Evolutionary conservation across 345 rosid species (phyloP), one percentile per base, ranked within the genome.

Genomic region (Iberis pinnata): DNA sequence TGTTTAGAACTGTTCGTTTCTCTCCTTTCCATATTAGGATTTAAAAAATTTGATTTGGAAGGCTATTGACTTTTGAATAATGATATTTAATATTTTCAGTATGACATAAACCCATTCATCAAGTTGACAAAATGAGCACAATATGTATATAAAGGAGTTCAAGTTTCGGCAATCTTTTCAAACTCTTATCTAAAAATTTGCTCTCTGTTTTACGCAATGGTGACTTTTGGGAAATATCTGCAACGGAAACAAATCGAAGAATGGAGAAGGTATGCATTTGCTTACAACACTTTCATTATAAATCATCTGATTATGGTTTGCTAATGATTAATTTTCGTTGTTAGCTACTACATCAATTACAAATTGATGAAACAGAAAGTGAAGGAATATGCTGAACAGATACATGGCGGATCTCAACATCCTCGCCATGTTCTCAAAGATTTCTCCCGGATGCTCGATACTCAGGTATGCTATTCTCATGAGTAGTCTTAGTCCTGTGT

Each of bases 381-480:
- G 70, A 81, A 72, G 66, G 87, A 86, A 56, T 83, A 93, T 70
- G 83, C 77, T 68, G 85, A 68, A 5, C 95, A 93, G 70, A 88
- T 93, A 36, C 79, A 75, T 70, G 78, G 61, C 33, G 99, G 97
- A 54, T 59, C 77, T 41, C 80, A 53, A 55, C 92, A 93, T 66
- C 96, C 83, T 39, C 82, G 76, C 47, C 84, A 83, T 52, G 99
- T 93, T 60, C 95, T 88, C 59, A 93, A 88, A 82, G 97, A 93
- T 76, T 93, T 93, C 84, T 93, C 99, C 7, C 79, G 86, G 63
- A 86, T 88, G 99, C 80, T 93, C 43, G 99, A 93, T 76, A 75
- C 77, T 70, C 89, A 92, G 83, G 98, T 82, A 71, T 16, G 52
- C 35, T 43, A 41, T 12, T 48, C 5, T 49, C 17, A 15, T 5